phyloP scores from a whole-genome alignment of 2,329 filamentous ascomycete genomes.

The Paramyrothecium sp. region DNA sequence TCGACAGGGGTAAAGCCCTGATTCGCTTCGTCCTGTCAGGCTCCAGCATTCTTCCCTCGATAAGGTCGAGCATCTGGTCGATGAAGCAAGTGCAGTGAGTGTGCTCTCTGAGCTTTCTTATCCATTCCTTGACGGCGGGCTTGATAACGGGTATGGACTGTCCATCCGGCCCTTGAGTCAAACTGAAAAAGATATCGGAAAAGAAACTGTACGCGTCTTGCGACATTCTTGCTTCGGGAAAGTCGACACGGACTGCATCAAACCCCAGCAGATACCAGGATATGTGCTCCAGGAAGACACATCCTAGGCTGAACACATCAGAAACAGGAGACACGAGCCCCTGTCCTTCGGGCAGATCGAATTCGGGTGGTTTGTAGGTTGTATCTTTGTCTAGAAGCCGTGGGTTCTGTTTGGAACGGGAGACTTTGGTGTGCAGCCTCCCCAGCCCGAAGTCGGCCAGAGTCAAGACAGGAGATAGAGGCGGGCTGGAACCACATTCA shows the following conservation, averaged over 20 bases:
- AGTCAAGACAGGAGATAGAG: background rate
- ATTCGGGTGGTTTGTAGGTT: background rate
- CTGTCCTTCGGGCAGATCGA: background rate
- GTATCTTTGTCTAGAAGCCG: background rate
- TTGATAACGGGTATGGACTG: background rate
- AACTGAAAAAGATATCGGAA: background rate
- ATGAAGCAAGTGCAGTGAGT: background rate
- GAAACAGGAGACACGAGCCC: background rate
- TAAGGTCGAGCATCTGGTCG: background rate
- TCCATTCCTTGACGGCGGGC: background rate
- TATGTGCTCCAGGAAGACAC: background rate
- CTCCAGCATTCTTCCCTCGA: background rate
- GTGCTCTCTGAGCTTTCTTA: background rate
- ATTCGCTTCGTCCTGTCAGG: background rate
- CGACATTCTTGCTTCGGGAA: background rate
- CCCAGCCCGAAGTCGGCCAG: background rate
- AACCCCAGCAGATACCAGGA: background rate
- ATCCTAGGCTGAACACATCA: background rate
- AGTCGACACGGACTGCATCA: background rate
- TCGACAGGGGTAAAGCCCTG: background rate
- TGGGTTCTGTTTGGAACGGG: background rate
- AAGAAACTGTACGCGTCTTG: background rate
- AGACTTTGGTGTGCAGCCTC: background rate
- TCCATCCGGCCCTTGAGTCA: background rate
- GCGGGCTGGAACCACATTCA: background rate